These are phyloP conservation scores for Lecanicillium sp. DNA, from an alignment of 2,329 filamentous ascomycete species.

Conservation along the genomic window DNA sequence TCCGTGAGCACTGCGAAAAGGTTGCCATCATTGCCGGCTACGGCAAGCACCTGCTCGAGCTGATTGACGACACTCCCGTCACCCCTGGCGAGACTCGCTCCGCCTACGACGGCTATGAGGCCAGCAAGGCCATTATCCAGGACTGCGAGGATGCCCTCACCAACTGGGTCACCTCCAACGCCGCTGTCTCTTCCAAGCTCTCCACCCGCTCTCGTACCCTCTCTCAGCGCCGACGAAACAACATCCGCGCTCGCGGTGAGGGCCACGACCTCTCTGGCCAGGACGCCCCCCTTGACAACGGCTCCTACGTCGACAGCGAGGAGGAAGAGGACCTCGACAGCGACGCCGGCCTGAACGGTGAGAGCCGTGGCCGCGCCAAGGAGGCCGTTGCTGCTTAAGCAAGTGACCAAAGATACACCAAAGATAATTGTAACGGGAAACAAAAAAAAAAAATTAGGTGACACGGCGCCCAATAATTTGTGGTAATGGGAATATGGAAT, in stretches of 20 bases:
- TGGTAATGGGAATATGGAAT: slow-evolving; percentile 5
- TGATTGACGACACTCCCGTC: slow-evolving; percentile 93
- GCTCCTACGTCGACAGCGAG: slow-evolving; percentile 62
- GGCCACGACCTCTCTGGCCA: slow-evolving; percentile 77
- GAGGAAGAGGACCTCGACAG: slow-evolving; percentile 54
- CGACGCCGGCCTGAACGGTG: slow-evolving; percentile 45
- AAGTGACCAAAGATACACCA: slow-evolving; percentile 3
- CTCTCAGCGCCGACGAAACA: slow-evolving; percentile 73
- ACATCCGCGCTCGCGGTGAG: slow-evolving; percentile 59
- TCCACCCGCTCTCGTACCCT: slow-evolving; percentile 81
- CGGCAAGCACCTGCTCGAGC: slow-evolving; percentile 94
- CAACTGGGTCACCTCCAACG: slow-evolving; percentile 91
- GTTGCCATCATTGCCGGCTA: slow-evolving; percentile 95
- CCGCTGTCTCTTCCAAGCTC: slow-evolving; percentile 78
- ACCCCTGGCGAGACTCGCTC: slow-evolving; percentile 93
- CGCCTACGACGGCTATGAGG: slow-evolving; percentile 96
- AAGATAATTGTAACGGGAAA: slow-evolving; percentile 5
- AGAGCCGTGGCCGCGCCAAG: slow-evolving; percentile 47
- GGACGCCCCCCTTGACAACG: slow-evolving; percentile 68
- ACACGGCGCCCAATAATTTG: slow-evolving; percentile 5
- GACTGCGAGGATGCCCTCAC: slow-evolving; percentile 96
- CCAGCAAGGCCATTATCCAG: slow-evolving; percentile 97
- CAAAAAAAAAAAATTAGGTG: slow-evolving; percentile 5
- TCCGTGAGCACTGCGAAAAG: slow-evolving; percentile 97
- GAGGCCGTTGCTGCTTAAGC: slow-evolving; percentile 39